Evolutionary conservation across 176 grass and related monocot genomes (phyloP).

Genomic region (Oryza meridionalis): DNA sequence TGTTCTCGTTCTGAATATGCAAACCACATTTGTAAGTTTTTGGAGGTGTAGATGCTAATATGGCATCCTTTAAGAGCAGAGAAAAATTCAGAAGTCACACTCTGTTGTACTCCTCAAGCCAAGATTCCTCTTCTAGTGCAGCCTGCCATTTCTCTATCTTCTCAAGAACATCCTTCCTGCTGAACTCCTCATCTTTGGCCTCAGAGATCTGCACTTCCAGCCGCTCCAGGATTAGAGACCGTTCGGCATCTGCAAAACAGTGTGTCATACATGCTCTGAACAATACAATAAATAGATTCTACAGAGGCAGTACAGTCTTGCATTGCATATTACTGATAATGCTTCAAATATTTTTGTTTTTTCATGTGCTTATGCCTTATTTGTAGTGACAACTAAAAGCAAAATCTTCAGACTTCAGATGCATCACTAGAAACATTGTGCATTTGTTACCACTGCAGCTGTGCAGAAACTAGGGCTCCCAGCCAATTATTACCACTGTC

Average conservation of each 20-base stretch:
- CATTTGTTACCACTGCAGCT: neutral
- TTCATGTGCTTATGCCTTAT: neutral
- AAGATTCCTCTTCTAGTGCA: conserved; percentile 72
- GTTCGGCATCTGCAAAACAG: conserved; percentile 47
- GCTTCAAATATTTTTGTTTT: neutral
- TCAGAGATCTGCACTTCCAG: conserved; percentile 72
- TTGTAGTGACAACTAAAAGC: too few relatives aligned
- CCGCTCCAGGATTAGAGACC: conserved; percentile 57
- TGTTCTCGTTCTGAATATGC: conserved; percentile 62
- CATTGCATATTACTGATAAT: neutral
- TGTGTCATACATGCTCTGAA: neutral
- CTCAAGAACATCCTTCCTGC: conserved; percentile 78
- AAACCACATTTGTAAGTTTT: neutral
- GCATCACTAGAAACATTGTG: neutral
- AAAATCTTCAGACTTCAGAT: too few relatives aligned
- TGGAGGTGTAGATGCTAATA: neutral
- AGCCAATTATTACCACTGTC: conserved; percentile 43
- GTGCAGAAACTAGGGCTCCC: neutral
- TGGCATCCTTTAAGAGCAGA: neutral
- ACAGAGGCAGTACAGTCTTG: neutral
- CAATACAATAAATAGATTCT: neutral
- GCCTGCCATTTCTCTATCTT: conserved; percentile 69
- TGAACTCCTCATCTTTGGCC: conserved; percentile 71
- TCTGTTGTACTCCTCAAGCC: conserved; percentile 86
- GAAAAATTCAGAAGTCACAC: conserved; percentile 21